Base-by-base conservation (phyloP, 2,329 filamentous ascomycete genomes). In the Aspergillus brunneoviolaceus region DNA sequence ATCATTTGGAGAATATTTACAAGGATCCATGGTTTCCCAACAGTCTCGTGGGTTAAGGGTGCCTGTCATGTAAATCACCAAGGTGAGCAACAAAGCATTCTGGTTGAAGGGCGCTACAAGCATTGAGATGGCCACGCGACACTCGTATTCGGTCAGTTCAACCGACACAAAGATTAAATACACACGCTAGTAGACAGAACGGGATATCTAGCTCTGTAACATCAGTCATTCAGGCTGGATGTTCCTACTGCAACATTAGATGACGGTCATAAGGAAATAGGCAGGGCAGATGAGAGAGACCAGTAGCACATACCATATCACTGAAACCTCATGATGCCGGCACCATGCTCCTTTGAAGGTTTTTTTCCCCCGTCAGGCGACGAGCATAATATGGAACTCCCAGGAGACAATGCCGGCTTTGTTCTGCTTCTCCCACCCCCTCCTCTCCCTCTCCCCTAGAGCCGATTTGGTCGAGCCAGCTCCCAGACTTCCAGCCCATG, bases 261-360 rank as follows among this genome's bases (percentile, higher is more conserved):
- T 45, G 39, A 45, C 39, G 16, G 39, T 9, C 39, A 45, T 16
- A 9, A 9, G 27, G 19, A 48, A 3, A 21, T 14, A 29, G n/a
- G 23, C 21, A 21, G 14, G 12, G 25, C 19, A 16, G 25, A 47
- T 25, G 10, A 45, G 27, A 42, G 11, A 21, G 11, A 11, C 2
- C 21, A 31, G 33, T n/a, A 23, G 23, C 31, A 35, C 70, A 55
- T 73, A 74, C 72, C 69, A 63, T 57, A 59, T 63, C 65, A 63
- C 59, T 59, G 62, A 65, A 65, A 61, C 57, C 67, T 67, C 60
- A 65, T 57, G 65, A 62, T 62, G 71, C 72, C 72, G 71, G 60
- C 72, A 68, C 62, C 33, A 35, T 35, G 25, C 65, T 65, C 58
- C 57, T 60, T 35, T 49, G 48, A 51, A 48, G 49, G 39, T 16